phyloP scores from a whole-genome alignment of 2,329 filamentous ascomycete genomes.

The Pseudogymnoascus sp. region DNA sequence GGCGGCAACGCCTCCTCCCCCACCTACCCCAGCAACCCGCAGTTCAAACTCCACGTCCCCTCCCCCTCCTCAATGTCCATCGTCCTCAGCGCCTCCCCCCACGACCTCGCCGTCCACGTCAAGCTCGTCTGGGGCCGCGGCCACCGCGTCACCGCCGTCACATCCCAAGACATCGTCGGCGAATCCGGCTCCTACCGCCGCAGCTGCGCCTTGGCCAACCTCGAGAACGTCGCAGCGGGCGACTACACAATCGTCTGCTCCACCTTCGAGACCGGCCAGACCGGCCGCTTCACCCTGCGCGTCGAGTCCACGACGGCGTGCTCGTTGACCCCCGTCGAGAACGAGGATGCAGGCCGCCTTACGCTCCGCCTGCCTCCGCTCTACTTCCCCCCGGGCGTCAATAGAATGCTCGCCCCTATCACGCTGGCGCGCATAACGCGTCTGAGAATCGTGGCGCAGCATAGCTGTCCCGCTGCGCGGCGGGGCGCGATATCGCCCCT shows the following conservation, averaged over 20 bases:
- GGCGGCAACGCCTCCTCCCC: slow-evolving; percentile 75
- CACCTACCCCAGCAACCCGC: slow-evolving; percentile 77
- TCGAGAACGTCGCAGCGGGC: slow-evolving; percentile 53
- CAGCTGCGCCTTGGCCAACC: slow-evolving; percentile 63
- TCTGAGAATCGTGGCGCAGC: slow-evolving; percentile 18
- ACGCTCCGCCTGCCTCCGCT: slow-evolving; percentile 48
- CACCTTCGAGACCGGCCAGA: slow-evolving; percentile 76
- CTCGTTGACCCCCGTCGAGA: slow-evolving; percentile 50
- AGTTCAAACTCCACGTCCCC: slow-evolving; percentile 61
- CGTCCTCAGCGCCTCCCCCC: slow-evolving; percentile 58
- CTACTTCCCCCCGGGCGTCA: slow-evolving; percentile 39
- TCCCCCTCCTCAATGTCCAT: slow-evolving; percentile 56
- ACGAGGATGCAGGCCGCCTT: slow-evolving; percentile 68
- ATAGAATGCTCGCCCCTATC: slow-evolving; percentile 36
- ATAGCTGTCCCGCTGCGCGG: slow-evolving; percentile 12
- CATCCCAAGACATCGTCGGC: slow-evolving; percentile 67
- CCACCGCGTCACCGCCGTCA: slow-evolving; percentile 59
- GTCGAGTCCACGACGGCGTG: slow-evolving; percentile 57
- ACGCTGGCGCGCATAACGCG: slow-evolving; percentile 19
- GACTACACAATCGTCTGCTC: slow-evolving; percentile 84
- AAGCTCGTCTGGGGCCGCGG: slow-evolving; percentile 74
- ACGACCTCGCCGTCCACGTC: slow-evolving; percentile 70
- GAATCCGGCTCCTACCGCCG: slow-evolving; percentile 85
- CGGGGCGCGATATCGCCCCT: slow-evolving; percentile 39
- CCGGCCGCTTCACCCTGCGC: slow-evolving; percentile 64